Percentiles rank a stretch among this genome's conserved stretches.
phyloP scores from a whole-genome alignment of 1,284 basidiomycete genomes.

The Pyrrhoderma noxium region DNA sequence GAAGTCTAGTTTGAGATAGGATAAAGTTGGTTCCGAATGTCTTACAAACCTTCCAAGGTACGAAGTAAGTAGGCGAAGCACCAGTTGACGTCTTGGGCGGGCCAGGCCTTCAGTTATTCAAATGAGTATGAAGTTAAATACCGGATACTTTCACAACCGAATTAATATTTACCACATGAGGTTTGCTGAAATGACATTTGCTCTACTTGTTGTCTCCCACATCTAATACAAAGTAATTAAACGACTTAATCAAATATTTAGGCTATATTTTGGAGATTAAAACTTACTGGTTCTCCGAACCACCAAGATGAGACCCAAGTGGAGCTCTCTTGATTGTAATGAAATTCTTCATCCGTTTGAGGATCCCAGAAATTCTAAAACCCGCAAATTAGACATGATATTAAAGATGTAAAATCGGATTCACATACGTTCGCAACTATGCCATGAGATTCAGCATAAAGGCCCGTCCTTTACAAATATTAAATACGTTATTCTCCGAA shows the following conservation, averaged over 20 bases:
- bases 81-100: conserved; percentile 66
- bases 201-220: conserved; percentile 80
- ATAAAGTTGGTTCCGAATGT: not conserved
- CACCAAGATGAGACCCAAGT: conserved; percentile 74
- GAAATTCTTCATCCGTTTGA: conserved; percentile 48
- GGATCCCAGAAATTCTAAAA: conserved; percentile 83
- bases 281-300: conserved; percentile 78
- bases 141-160: not conserved
- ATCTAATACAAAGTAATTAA: conserved; percentile 41
- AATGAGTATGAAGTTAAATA: not conserved
- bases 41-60: conserved; percentile 60
- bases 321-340: conserved; percentile 56
- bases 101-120: conserved; percentile 54
- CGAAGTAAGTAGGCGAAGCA: conserved; percentile 61
- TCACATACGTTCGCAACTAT: conserved; percentile 77
- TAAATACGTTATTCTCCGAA: conserved; percentile 5
- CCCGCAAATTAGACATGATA: conserved; percentile 1
- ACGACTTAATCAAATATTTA: too few relatives aligned
- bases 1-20: not conserved
- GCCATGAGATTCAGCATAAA: conserved; percentile 83
- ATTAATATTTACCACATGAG: conserved; percentile 72
- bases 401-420: not conserved
- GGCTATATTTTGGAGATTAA: too few relatives aligned
- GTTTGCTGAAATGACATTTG: conserved; percentile 72
- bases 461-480: conserved; percentile 59